phyloP scores from a whole-genome alignment of 2,329 filamentous ascomycete genomes.

The Penicillium rolfsii region DNA sequence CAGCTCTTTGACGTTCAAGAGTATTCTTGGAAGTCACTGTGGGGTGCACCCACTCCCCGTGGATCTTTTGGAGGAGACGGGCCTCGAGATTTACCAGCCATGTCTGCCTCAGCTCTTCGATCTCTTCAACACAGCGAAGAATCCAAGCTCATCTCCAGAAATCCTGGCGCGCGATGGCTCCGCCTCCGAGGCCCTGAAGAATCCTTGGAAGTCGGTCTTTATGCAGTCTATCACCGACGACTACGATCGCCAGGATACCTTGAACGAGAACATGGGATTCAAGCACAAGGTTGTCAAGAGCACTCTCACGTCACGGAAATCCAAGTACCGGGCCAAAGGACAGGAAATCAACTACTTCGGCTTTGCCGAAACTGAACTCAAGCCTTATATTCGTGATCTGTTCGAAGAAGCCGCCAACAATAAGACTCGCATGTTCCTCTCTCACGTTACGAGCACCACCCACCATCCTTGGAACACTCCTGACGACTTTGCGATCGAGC shows the following conservation, averaged over 20 bases:
- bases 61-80: conserved; percentile 45
- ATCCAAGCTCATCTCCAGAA: background rate
- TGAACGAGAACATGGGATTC: conserved; percentile 44
- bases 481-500: conserved; percentile 31
- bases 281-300: conserved; percentile 34
- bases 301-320: conserved; percentile 30
- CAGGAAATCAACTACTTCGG: conserved; percentile 51
- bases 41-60: conserved; percentile 46
- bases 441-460: conserved; percentile 40
- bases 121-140: conserved; percentile 41
- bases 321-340: conserved; percentile 40
- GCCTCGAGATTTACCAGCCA: conserved; percentile 45
- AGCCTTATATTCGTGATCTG: conserved; percentile 40
- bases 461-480: conserved; percentile 52
- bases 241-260: conserved; percentile 42
- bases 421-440: conserved; percentile 39
- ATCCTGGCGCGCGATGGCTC: background rate
- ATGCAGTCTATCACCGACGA: conserved; percentile 47
- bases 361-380: conserved; percentile 46
- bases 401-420: conserved; percentile 37
- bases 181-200: conserved; percentile 19
- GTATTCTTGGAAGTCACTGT: conserved; percentile 44
- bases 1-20: conserved; percentile 47
- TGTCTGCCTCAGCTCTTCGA: conserved; percentile 45
- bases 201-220: conserved; percentile 42